A percentile compares a stretch with the other conserved stretches of the same genome.
phyloP scores from a whole-genome alignment of 306 rosid species.

The Neltuma alba region DNA sequence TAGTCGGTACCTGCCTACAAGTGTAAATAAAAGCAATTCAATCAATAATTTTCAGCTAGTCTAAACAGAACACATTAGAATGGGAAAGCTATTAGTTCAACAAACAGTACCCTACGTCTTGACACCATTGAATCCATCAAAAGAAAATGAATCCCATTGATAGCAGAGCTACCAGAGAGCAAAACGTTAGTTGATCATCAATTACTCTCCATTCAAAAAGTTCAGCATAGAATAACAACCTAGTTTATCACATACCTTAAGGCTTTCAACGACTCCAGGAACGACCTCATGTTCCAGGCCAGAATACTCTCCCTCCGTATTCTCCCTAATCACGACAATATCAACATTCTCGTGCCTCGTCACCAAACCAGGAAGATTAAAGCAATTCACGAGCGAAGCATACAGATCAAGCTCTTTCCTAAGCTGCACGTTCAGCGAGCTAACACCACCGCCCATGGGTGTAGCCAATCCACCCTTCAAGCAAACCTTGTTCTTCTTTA shows the following conservation, averaged over 20 bases:
- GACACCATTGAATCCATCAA: not conserved
- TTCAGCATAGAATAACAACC: not conserved
- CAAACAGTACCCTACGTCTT: not conserved
- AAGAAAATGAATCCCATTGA: not conserved
- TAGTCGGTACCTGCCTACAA: too few species aligned
- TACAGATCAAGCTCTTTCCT: slow-evolving; percentile 7
- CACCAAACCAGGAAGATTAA: not conserved
- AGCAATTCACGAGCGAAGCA: not conserved
- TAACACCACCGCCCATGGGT: not conserved
- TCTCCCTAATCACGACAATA: slow-evolving; percentile 2
- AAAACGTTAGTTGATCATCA: not conserved
- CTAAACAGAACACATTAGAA: not conserved
- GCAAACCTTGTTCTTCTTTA: slow-evolving; percentile 3
- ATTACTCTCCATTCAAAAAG: not conserved
- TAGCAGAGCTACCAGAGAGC: not conserved
- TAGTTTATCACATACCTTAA: not conserved
- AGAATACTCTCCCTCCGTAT: slow-evolving; percentile 2
- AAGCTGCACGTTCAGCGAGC: not conserved
- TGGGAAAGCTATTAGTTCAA: not conserved
- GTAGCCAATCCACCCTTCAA: slow-evolving; percentile 7
- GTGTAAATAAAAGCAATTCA: not conserved
- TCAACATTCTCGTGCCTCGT: slow-evolving; percentile 6
- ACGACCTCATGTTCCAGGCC: not conserved
- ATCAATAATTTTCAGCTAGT: not conserved
- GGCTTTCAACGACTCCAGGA: not conserved